Evolutionary conservation across 306 rosid species (phyloP).

Genomic region (Cercis canadensis): DNA sequence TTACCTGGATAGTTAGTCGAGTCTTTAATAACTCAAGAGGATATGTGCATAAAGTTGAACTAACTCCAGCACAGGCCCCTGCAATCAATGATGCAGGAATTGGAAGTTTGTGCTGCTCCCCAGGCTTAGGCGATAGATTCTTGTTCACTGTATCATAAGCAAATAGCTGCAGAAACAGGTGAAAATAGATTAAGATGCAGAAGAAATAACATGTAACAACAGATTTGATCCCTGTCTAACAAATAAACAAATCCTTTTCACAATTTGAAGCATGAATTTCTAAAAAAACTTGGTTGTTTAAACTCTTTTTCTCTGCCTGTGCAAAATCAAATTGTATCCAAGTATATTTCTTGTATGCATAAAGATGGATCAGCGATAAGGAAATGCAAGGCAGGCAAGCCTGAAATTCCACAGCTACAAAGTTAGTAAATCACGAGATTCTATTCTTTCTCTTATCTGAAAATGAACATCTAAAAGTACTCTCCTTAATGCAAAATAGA

Average conservation of each 20-base stretch:
- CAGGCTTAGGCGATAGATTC: constrained; percentile 68
- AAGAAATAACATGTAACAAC: constrained; percentile 15
- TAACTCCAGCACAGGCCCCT: constrained; percentile 98
- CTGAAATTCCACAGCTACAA: background rate
- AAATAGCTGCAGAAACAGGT: constrained; percentile 74
- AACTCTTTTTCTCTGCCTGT: constrained; percentile 4
- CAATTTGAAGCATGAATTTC: constrained; percentile 24
- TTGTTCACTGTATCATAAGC: constrained; percentile 94
- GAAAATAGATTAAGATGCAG: constrained; percentile 36
- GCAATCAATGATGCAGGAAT: constrained; percentile 92
- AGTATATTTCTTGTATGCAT: background rate
- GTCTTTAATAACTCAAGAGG: constrained; percentile 95
- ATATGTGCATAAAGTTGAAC: constrained; percentile 86
- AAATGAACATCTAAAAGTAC: background rate
- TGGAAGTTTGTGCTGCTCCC: constrained; percentile 74
- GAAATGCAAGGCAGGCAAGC: background rate
- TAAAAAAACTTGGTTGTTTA: no score
- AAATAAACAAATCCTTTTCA: background rate
- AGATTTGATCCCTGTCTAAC: constrained; percentile 17
- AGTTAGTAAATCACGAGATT: background rate
- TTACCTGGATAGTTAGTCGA: constrained; percentile 91
- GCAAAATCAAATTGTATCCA: background rate
- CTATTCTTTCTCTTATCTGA: background rate
- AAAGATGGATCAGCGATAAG: background rate
- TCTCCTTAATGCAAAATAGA: constrained; percentile 5